These are phyloP conservation scores for Cryptosporidium baileyi DNA, from an alignment of 169 alveolate genomes.

Conservation along the genomic window DNA sequence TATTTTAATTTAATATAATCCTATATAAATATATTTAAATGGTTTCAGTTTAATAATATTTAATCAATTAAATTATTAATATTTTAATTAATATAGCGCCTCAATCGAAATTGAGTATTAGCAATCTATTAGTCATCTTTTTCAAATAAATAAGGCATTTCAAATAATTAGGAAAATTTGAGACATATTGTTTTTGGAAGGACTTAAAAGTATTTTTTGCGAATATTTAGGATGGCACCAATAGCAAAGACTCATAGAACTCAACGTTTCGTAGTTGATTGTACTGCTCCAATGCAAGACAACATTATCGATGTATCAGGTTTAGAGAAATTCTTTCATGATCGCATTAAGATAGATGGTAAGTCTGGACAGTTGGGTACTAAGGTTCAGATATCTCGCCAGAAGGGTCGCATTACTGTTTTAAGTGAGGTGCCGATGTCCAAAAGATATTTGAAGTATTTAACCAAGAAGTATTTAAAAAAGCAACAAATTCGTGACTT, in stretches of 20 bases:
- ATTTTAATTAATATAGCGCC: no score
- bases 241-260: slow-evolving; percentile 27
- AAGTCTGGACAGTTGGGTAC: slow-evolving; percentile 95
- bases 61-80: no score
- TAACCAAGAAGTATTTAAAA: slow-evolving; percentile 97
- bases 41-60: no score
- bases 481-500: slow-evolving; percentile 96
- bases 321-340: slow-evolving; percentile 91
- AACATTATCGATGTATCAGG: slow-evolving; percentile 88
- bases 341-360: slow-evolving; percentile 94
- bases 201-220: no score
- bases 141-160: no score
- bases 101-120: no score
- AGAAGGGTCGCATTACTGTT: slow-evolving; percentile 88
- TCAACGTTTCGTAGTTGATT: slow-evolving; percentile 79
- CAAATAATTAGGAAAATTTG: no score
- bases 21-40: no score
- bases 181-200: no score
- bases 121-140: no score
- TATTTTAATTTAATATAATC: no score
- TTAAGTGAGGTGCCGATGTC: slow-evolving; percentile 95
- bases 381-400: slow-evolving; percentile 87
- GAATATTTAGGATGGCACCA: slow-evolving; percentile 43
- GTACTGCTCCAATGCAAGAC: slow-evolving; percentile 93
- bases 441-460: slow-evolving; percentile 96